phyloP scores from a whole-genome alignment of 805 yeast genomes.

The Starmerella kuoi region DNA sequence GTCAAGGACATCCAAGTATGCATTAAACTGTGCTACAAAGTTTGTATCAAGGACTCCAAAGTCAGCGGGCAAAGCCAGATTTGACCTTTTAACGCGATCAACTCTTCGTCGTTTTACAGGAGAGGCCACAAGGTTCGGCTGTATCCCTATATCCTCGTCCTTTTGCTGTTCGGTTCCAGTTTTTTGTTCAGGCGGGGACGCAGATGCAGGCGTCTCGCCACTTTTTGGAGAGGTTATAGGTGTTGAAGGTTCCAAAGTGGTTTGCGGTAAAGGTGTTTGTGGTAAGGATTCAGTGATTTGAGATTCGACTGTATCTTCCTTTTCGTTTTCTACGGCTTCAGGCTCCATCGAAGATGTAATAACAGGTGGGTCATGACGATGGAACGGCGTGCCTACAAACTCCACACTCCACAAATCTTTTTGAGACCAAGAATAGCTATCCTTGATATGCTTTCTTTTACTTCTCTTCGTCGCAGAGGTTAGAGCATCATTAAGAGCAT shows the following conservation, averaged over 20 bases:
- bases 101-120: conserved; percentile 9
- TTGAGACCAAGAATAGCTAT: conserved; percentile 10
- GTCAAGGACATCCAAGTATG: conserved; percentile 8
- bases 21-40: conserved; percentile 15
- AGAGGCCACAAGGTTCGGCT: not conserved
- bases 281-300: not conserved
- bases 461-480: not conserved
- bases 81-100: conserved; percentile 14
- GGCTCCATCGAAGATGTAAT: not conserved
- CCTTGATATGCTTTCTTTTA: conserved; percentile 8
- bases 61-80: conserved; percentile 18
- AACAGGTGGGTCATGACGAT: not conserved
- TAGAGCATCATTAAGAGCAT: conserved; percentile 7
- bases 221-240: not conserved
- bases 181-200: not conserved
- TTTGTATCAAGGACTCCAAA: conserved; percentile 15
- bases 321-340: not conserved
- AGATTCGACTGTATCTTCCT: not conserved
- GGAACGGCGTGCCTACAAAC: conserved; percentile 7
- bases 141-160: not conserved
- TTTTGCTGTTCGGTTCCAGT: not conserved
- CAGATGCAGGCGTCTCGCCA: not conserved
- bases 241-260: not conserved
- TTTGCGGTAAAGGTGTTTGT: not conserved
- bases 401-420: conserved; percentile 10